Evolutionary conservation across 345 rosid species (phyloP), one percentile per base, ranked within the genome.

Genomic region (Salix viminalis): DNA sequence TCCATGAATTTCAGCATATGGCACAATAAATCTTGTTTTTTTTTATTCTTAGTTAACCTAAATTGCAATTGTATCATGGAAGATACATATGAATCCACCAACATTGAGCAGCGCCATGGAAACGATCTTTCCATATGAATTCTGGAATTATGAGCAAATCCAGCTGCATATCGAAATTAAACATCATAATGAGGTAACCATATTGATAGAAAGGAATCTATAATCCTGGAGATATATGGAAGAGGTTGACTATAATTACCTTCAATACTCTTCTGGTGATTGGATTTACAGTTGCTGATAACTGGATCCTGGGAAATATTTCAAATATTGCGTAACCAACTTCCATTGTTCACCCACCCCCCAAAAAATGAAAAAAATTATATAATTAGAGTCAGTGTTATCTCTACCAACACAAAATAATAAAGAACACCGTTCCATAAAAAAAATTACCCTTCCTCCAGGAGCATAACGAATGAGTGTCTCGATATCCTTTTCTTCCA

Each of bases 401-500:
- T 23, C 50, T 69, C 14, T 1, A 72, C 69, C 66, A 75, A 77
- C 39, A 65, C 68, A 65, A 18, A 14, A n/a, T n/a, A 24, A 2
- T 24, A 36, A 6, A 42, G 46, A 67, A 15, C 37, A 62, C 2
- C 5, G 36, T 4, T 24, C 64, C 14, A 28, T 54, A 46, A 32
- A 32, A 39, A 61, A 18, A 9, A 32, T 36, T 87, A 94, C 98
- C 92, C 90, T 89, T 87, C 99, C 99, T 66, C 97, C 99, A 76
- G 89, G 97, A 66, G 89, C 90, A 85, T 91, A 93, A 84, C 96
- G 94, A 85, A 95, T 91, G 86, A 95, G 86, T 24, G 94, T 91
- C 73, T 97, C 97, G 58, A 95, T 90, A 65, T 95, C 97, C 77
- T 86, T 95, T 87, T 95, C 99, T 77, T 95, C 90, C 99, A 95